A percentile compares a stretch with the other conserved stretches of the same genome.
phyloP scores from a whole-genome alignment of 768 basidiomycete genomes.

The Macrolepiota dolichaula region DNA sequence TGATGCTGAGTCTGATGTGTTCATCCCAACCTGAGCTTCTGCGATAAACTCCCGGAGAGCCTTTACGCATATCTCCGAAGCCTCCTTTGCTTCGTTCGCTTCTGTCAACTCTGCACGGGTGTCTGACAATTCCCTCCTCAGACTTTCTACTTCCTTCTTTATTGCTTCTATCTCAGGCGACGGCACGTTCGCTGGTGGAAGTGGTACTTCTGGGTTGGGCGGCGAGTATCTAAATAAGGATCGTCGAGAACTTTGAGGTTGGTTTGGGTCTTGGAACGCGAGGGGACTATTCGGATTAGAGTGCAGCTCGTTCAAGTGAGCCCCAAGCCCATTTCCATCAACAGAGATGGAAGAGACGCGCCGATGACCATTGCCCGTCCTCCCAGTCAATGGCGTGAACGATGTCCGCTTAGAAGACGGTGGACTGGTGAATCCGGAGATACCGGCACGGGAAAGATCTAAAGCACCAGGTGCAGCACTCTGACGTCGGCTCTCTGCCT shows the following conservation, averaged over 20 bases:
- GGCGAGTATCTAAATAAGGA: conserved; percentile 52
- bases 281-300: conserved; percentile 33
- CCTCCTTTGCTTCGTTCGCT: conserved; percentile 79
- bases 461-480: conserved; percentile 44
- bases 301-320: conserved; percentile 26
- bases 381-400: conserved; percentile 69
- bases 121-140: conserved; percentile 47
- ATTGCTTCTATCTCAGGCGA: conserved; percentile 52
- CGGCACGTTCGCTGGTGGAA: conserved; percentile 49
- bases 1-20: conserved; percentile 17
- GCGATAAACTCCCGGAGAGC: conserved; percentile 82
- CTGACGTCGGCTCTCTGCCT: conserved; percentile 69
- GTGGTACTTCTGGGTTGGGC: conserved; percentile 32
- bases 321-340: conserved; percentile 33
- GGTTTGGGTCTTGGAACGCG: conserved; percentile 18
- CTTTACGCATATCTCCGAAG: conserved; percentile 81
- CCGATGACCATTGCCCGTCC: conserved; percentile 46
- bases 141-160: conserved; percentile 58
- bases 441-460: conserved; percentile 50
- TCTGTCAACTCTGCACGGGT: conserved; percentile 45
- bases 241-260: conserved; percentile 31
- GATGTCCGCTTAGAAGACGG: conserved; percentile 68
- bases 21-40: conserved; percentile 61
- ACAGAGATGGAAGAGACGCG: conserved; percentile 77
- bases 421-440: conserved; percentile 36